phyloP scores from a whole-genome alignment of 2,329 filamentous ascomycete species.

The Penicillium brevicompactum region DNA sequence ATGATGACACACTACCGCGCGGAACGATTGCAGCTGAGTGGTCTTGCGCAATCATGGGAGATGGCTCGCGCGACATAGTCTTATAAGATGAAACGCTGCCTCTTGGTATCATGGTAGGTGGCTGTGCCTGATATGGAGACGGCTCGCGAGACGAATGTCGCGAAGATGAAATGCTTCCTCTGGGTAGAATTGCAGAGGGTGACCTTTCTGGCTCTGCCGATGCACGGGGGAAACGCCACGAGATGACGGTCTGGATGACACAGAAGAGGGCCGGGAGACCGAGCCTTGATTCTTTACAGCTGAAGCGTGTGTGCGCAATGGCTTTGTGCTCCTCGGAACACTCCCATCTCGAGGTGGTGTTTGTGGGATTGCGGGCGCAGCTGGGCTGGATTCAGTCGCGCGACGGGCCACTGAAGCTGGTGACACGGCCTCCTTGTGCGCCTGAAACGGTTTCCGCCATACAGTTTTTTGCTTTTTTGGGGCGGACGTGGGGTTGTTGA shows the following conservation, averaged over 20 bases:
- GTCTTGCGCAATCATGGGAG: slow-evolving; percentile 7
- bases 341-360: slow-evolving; percentile 39
- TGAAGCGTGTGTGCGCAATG: slow-evolving; percentile 40
- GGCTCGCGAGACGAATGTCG: slow-evolving; percentile 31
- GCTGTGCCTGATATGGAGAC: slow-evolving; percentile 18
- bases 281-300: slow-evolving; percentile 42
- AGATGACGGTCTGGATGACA: slow-evolving; percentile 32
- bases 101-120: slow-evolving; percentile 16
- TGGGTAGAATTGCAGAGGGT: slow-evolving; percentile 19
- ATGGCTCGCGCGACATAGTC: slow-evolving; percentile 9
- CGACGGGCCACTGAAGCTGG: slow-evolving; percentile 38
- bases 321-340: slow-evolving; percentile 33
- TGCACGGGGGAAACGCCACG: slow-evolving; percentile 29
- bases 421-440: slow-evolving; percentile 56
- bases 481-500: slow-evolving; percentile 48
- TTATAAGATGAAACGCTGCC: slow-evolving; percentile 19
- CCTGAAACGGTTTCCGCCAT: slow-evolving; percentile 66
- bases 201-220: slow-evolving; percentile 23
- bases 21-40: slow-evolving; percentile 3
- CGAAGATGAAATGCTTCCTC: slow-evolving; percentile 18
- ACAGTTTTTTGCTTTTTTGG: slow-evolving; percentile 62
- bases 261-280: slow-evolving; percentile 36
- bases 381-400: slow-evolving; percentile 36
- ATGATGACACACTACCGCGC: slow-evolving; percentile 5
- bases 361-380: slow-evolving; percentile 39